Evolutionary conservation across 2,329 filamentous ascomycete species (phyloP), one percentile per base, ranked within the genome.

Genomic region (Penicillium olsonii): DNA sequence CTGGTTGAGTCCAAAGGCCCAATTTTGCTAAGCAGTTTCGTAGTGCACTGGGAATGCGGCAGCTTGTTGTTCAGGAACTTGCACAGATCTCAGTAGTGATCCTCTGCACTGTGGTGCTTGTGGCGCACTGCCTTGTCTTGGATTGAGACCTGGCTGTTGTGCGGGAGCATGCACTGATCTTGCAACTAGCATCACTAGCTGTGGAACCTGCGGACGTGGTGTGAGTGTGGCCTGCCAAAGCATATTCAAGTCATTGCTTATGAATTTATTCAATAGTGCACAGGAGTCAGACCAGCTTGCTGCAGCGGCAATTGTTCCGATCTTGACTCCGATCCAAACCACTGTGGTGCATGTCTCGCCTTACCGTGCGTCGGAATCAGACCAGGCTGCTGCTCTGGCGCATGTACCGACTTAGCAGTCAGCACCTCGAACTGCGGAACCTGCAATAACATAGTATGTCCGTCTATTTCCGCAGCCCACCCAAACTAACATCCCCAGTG

Each of bases 51-150:
- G 52, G 20, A 38, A 39, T 9, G 34, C 50, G 11, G 19, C 50
- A 37, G 40, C 45, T 17, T 57, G 55, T 34, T 58, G 55, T 35
- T 50, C 45, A 31, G 55, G 54, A 6, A 51, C 31, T 18, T 58
- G 53, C 12, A 49, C 14, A 1, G 55, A 58, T 34, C n/a, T 54
- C 1, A 41, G 34, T 5, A 45, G 35, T 0, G 39, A 56, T 15
- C 5, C 43, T 4, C 35, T 47, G 14, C 46, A 54, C 31, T 58
- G 55, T 6, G 51, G 55, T 18, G 7, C 37, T 22, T 57, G 55
- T 29, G 22, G 42, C 10, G 35, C 45, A 5, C 6, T 48, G 3
- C 55, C 53, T 14, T 57, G 55, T 24, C 22, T 41, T 20, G 53
- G 50, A 3, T 14, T 45, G 17, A 24, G 18, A 0, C 45, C 45